A percentile compares a stretch with the other conserved stretches of the same genome.
Conservation (phyloP, 2,329 filamentous ascomycete genomes). For the Colletotrichum sp. region DNA sequence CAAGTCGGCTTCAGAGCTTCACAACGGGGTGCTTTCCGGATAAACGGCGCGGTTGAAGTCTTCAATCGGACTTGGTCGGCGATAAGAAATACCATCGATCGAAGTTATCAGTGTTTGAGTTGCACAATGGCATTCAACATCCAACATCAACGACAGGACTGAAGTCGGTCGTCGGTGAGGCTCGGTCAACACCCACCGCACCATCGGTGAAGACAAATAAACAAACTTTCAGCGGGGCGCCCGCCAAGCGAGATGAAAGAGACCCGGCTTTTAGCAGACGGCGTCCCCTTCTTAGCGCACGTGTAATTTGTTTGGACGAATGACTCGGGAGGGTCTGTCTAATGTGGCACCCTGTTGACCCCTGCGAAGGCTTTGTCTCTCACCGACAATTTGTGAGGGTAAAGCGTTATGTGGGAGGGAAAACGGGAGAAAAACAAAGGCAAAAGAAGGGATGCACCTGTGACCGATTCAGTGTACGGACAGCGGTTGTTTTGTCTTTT, state of each 20-base stretch:
- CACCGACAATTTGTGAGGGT: conserved; percentile 4
- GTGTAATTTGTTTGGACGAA: neutral
- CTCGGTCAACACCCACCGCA: neutral
- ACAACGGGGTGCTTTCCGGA: neutral
- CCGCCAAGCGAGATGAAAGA: conserved; percentile 14
- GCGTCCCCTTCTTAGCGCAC: neutral
- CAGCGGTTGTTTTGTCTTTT: neutral
- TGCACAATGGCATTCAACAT: neutral
- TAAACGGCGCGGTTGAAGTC: neutral
- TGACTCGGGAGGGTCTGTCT: neutral
- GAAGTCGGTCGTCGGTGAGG: neutral
- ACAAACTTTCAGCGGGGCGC: neutral
- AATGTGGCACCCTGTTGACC: neutral
- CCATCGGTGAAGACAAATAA: neutral
- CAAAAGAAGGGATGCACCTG: neutral
- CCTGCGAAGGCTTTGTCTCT: neutral
- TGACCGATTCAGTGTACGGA: neutral
- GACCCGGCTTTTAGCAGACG: neutral
- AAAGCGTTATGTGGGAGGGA: neutral
- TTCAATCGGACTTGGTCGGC: neutral
- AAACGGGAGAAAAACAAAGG: neutral
- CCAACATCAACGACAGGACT: neutral
- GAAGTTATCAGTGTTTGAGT: neutral
- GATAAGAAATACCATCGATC: neutral
- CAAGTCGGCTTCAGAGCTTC: neutral